Evolutionary conservation across 441 rosid genomes (phyloP).

Genomic region (Euphorbia celastroides): DNA sequence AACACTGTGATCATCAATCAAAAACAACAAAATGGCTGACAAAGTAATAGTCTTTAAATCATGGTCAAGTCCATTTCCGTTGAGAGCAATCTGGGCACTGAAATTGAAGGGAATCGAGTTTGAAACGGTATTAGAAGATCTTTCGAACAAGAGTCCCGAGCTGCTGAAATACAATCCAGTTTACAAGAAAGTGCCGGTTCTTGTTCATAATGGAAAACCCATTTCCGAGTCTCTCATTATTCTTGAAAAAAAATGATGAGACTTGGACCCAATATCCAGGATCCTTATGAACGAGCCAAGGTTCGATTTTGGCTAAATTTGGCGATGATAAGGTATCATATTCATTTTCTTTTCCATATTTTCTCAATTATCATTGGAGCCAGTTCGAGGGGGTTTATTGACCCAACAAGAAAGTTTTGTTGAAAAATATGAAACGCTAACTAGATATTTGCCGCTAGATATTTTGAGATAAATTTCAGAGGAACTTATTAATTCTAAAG

Average conservation of each 20-base stretch:
- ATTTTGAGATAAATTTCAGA: too few species aligned
- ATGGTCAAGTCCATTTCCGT: slow-evolving; percentile 16
- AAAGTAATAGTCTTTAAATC: slow-evolving; percentile 11
- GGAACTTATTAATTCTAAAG: too few species aligned
- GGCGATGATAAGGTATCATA: slow-evolving; percentile 21
- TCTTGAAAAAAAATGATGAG: slow-evolving; percentile 17
- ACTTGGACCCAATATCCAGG: slow-evolving; percentile 19
- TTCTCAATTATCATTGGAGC: not conserved
- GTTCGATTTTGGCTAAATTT: slow-evolving; percentile 21
- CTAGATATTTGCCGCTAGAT: too few species aligned
- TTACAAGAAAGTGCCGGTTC: not conserved
- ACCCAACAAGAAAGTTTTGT: too few species aligned
- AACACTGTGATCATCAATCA: not conserved
- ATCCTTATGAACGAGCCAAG: slow-evolving; percentile 15
- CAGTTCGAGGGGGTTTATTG: not conserved
- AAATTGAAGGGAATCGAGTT: slow-evolving; percentile 18
- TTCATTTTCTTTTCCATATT: not conserved
- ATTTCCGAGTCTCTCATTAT: slow-evolving; percentile 15
- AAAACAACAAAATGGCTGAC: slow-evolving; percentile 7
- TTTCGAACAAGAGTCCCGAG: not conserved
- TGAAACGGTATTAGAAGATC: slow-evolving; percentile 18
- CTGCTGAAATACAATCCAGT: not conserved
- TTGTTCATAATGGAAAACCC: slow-evolving; percentile 9
- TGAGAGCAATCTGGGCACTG: slow-evolving; percentile 20
- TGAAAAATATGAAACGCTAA: too few species aligned